Evolutionary conservation across 2,329 filamentous ascomycete genomes (phyloP).

Genomic region (Aspergillus ochraceus): DNA sequence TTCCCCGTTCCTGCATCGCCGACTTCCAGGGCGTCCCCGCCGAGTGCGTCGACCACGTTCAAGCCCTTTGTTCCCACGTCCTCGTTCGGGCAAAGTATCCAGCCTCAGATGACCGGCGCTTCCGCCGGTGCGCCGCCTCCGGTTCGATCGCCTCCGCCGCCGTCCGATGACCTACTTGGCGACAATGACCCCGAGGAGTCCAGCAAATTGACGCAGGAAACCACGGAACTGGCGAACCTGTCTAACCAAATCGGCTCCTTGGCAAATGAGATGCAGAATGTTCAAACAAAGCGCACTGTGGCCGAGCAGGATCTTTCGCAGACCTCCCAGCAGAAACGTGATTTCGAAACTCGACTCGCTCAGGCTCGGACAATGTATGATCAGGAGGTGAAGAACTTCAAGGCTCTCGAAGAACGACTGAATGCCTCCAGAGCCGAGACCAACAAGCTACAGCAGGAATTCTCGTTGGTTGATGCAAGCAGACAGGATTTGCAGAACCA

Average conservation of each 20-base stretch:
- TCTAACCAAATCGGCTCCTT: constrained; percentile 93
- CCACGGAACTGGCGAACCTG: constrained; percentile 88
- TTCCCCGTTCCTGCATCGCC: constrained; percentile 57
- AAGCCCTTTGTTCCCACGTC: constrained; percentile 93
- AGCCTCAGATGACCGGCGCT: constrained; percentile 72
- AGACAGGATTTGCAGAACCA: constrained; percentile 80
- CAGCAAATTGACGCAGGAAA: constrained; percentile 84
- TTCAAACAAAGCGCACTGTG: constrained; percentile 75
- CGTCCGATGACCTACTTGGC: constrained; percentile 81
- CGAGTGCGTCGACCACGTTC: constrained; percentile 57
- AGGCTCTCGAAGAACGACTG: constrained; percentile 79
- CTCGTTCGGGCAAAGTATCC: constrained; percentile 81
- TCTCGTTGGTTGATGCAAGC: constrained; percentile 76
- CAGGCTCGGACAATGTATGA: constrained; percentile 89
- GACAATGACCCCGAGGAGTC: constrained; percentile 86
- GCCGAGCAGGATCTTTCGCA: constrained; percentile 82
- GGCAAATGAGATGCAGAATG: constrained; percentile 90
- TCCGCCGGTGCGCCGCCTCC: constrained; percentile 39
- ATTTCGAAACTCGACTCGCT: constrained; percentile 83
- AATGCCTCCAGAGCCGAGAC: constrained; percentile 75
- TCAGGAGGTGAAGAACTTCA: constrained; percentile 86
- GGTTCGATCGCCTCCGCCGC: constrained; percentile 47
- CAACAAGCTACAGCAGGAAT: constrained; percentile 78
- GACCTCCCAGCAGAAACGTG: constrained; percentile 81
- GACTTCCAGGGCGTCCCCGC: constrained; percentile 42